These are phyloP conservation scores for Saturnispora besseyi DNA, from an alignment of 805 yeast species.

Conservation along the genomic window DNA sequence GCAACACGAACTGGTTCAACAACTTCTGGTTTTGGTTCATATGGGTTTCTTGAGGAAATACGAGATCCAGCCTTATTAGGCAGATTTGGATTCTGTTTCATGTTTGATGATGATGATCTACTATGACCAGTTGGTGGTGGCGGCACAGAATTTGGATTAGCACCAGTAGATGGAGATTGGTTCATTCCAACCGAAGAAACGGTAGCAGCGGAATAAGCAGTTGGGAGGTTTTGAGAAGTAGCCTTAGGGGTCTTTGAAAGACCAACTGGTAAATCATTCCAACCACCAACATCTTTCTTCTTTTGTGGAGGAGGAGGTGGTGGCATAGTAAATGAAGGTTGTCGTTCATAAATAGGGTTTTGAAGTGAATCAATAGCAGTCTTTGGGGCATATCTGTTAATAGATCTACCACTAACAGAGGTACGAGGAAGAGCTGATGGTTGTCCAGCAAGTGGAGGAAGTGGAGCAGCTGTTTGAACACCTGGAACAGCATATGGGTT, in stretches of 20 bases:
- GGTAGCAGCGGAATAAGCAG: slow-evolving; percentile 15
- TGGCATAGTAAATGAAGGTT: slow-evolving; percentile 12
- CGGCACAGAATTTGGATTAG: slow-evolving; percentile 23
- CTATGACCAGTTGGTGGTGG: slow-evolving; percentile 21
- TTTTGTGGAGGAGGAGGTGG: slow-evolving; percentile 28
- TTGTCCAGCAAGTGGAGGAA: neutral
- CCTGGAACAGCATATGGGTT: slow-evolving; percentile 6
- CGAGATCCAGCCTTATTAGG: neutral
- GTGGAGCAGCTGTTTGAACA: slow-evolving; percentile 26
- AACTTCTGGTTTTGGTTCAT: slow-evolving; percentile 28
- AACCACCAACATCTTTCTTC: slow-evolving; percentile 49
- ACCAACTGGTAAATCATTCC: slow-evolving; percentile 61
- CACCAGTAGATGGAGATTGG: neutral
- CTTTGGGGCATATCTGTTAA: slow-evolving; percentile 29
- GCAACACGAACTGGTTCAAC: slow-evolving; percentile 18
- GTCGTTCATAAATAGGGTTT: slow-evolving; percentile 10
- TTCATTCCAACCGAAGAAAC: neutral
- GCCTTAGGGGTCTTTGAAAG: slow-evolving; percentile 17
- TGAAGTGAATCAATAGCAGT: slow-evolving; percentile 29
- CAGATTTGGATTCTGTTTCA: neutral
- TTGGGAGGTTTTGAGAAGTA: slow-evolving; percentile 16
- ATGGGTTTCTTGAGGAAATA: slow-evolving; percentile 24
- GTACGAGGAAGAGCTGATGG: neutral
- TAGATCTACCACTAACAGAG: slow-evolving; percentile 15
- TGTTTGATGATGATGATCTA: slow-evolving; percentile 25